These are phyloP conservation scores for Aegilops speltoides DNA, from an alignment of 176 grass and related monocot species.

Conservation along the genomic window DNA sequence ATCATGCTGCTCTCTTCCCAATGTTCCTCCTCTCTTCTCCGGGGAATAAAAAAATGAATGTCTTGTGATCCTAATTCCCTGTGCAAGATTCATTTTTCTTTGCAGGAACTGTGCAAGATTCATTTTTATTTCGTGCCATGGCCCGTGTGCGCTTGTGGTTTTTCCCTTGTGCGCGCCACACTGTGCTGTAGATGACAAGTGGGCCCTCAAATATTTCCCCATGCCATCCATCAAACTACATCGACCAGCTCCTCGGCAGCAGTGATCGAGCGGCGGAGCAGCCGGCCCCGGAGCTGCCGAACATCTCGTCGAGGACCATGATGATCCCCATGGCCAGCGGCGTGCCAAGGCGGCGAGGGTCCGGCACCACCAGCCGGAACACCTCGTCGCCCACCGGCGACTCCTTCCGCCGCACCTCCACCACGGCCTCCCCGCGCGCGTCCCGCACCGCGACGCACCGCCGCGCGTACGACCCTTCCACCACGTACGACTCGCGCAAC, in stretches of 20 bases:
- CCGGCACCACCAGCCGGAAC: conserved; percentile 45
- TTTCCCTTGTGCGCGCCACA: not conserved
- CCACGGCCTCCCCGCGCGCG: conserved; percentile 41
- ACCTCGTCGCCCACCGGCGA: conserved; percentile 52
- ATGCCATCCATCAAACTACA: not conserved
- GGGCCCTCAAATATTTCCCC: not conserved
- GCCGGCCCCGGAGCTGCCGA: not conserved
- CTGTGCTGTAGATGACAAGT: not conserved
- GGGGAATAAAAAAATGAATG: not conserved
- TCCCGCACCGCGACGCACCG: conserved; percentile 49
- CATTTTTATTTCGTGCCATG: not conserved
- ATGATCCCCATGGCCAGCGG: conserved; percentile 75
- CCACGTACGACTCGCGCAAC: conserved; percentile 21
- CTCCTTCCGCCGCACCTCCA: conserved; percentile 60
- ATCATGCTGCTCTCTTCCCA: not conserved
- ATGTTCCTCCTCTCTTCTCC: not conserved
- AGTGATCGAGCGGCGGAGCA: conserved; percentile 3
- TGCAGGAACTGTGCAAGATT: not conserved
- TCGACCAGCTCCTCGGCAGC: conserved; percentile 48
- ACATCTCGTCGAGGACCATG: conserved; percentile 84
- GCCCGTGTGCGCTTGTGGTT: not conserved
- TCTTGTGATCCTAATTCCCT: not conserved
- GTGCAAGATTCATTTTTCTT: not conserved
- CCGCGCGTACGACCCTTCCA: conserved; percentile 70
- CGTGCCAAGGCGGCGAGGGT: conserved; percentile 27